phyloP scores from a whole-genome alignment of 169 alveolate species.

The Plasmodium inui region DNA sequence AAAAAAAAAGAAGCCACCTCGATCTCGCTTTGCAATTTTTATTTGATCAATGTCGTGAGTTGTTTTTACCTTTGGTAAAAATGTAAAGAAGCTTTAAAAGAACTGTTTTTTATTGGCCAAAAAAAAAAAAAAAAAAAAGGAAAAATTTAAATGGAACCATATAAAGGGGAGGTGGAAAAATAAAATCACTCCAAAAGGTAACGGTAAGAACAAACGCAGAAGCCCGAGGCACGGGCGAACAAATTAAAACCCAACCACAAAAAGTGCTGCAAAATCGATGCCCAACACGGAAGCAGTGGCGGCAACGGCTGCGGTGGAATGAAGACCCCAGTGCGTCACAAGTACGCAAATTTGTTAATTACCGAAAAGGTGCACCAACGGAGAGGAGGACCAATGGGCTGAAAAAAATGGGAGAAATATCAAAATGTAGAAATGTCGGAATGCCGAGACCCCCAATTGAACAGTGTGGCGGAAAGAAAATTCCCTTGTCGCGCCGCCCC shows the following conservation, averaged over 20 bases:
- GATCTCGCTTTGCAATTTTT: not conserved
- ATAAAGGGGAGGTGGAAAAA: not conserved
- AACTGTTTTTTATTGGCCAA: not conserved
- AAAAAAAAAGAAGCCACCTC: not conserved
- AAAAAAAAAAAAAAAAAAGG: not conserved
- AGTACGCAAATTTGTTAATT: not conserved
- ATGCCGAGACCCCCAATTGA: not conserved
- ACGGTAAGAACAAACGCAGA: not conserved
- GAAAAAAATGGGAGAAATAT: not conserved
- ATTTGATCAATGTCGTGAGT: not conserved
- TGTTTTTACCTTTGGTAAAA: not conserved
- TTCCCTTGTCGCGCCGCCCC: not conserved
- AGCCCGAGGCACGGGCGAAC: not conserved
- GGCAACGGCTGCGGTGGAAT: not conserved
- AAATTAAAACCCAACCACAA: not conserved
- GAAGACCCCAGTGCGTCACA: not conserved
- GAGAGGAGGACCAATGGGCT: not conserved
- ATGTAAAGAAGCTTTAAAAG: not conserved
- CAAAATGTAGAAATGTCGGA: not conserved
- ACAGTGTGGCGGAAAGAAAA: not conserved
- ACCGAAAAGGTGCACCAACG: not conserved
- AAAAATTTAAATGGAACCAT: not conserved
- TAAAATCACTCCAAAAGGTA: not conserved
- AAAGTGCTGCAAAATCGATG: not conserved
- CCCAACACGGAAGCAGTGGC: not conserved